Evolutionary conservation across 2,329 filamentous ascomycete species (phyloP).

Genomic region (Phialophora tarda): DNA sequence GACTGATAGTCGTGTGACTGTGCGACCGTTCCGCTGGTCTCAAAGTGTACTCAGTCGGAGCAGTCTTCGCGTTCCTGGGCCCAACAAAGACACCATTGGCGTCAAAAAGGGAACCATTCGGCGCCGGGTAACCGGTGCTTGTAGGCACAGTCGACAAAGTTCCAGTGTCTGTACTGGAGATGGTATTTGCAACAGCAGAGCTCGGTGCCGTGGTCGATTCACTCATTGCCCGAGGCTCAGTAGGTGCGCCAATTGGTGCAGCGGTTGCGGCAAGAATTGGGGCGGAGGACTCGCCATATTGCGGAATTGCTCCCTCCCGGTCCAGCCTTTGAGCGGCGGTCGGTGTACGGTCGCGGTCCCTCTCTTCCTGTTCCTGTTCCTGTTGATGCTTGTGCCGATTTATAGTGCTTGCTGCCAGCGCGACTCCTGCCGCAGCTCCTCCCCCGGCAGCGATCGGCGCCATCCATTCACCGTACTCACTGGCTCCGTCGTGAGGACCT

Average conservation of each 20-base stretch:
- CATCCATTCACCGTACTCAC: conserved; percentile 61
- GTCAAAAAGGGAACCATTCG: conserved; percentile 26
- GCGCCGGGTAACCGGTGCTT: conserved; percentile 26
- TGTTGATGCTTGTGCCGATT: conserved; percentile 34
- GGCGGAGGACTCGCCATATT: conserved; percentile 33
- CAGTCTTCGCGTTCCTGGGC: conserved; percentile 20
- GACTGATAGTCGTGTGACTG: conserved; percentile 63
- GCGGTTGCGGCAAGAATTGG: conserved; percentile 33
- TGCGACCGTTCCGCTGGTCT: conserved; percentile 42
- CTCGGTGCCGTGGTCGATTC: conserved; percentile 34
- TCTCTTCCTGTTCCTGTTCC: conserved; percentile 22
- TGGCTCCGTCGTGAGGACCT: conserved; percentile 39
- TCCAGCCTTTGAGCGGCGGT: conserved; percentile 20
- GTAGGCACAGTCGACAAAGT: conserved; percentile 36
- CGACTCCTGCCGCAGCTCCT: conserved; percentile 38
- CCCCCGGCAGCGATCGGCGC: conserved; percentile 51
- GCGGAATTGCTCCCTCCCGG: conserved; percentile 28
- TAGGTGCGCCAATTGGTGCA: conserved; percentile 34
- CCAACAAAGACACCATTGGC: conserved; percentile 30
- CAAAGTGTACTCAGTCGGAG: conserved; percentile 30
- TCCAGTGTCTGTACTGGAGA: conserved; percentile 32
- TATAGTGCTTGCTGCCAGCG: conserved; percentile 23
- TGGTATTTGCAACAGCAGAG: conserved; percentile 30
- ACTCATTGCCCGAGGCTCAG: conserved; percentile 34
- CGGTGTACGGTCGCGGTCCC: conserved; percentile 14